These are phyloP conservation scores for Litchi chinensis DNA, from an alignment of 345 rosid genomes.

Conservation along the genomic window DNA sequence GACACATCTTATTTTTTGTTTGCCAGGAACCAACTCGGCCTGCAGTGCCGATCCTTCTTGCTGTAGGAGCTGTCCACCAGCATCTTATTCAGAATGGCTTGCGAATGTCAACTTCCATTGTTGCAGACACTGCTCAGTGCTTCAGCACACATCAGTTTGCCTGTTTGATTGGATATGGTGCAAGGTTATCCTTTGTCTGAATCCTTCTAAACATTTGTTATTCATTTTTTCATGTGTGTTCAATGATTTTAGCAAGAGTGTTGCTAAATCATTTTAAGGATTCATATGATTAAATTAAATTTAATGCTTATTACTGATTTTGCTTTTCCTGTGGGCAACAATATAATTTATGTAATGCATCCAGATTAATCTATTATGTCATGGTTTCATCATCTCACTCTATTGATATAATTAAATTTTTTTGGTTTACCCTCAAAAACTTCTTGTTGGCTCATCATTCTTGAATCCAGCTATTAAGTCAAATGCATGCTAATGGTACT, in stretches of 20 bases:
- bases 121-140: slow-evolving; percentile 97
- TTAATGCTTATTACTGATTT: background rate
- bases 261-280: background rate
- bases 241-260: background rate
- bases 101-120: slow-evolving; percentile 91
- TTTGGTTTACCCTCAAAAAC: too few relatives aligned
- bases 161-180: slow-evolving; percentile 97
- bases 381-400: background rate
- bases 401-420: too few relatives aligned
- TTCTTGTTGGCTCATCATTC: too few relatives aligned
- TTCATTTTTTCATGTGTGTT: background rate
- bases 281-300: background rate
- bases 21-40: slow-evolving; percentile 90
- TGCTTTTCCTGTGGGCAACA: background rate
- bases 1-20: slow-evolving; percentile 15
- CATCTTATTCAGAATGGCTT: slow-evolving; percentile 98
- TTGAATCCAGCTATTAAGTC: too few relatives aligned
- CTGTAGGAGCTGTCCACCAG: slow-evolving; percentile 98
- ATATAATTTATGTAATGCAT: background rate
- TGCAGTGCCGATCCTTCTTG: slow-evolving; percentile 92
- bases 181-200: slow-evolving; percentile 57
- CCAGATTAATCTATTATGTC: background rate
- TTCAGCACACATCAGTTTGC: slow-evolving; percentile 99
- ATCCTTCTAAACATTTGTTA: background rate
- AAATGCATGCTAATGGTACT: too few relatives aligned